Evolutionary conservation across 352 stramenopile species (phyloP), one percentile per base, ranked within the genome.

Genomic region (Plasmopara muralis): DNA sequence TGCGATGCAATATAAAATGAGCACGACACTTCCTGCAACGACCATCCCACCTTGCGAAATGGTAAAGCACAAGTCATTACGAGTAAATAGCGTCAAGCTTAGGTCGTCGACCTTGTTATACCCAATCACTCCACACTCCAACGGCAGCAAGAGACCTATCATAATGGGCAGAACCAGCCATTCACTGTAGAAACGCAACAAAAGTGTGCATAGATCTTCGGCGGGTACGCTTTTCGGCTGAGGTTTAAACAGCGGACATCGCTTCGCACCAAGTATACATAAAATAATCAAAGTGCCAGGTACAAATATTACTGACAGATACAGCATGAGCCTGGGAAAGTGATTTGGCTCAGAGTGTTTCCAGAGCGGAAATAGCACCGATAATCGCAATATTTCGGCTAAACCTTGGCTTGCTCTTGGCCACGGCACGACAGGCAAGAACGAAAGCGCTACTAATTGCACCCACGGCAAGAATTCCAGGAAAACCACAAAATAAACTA

Each of bases 231-330:
- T 51, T 41, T 60, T 70, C 0, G 74, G 74, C 46, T 87, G 74
- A 0, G 75, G 72, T 46, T 87, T 87, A 53, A 87, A 35, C 20
- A 88, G 42, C 9, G 77, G 71, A 34, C 85, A 86, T 15, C 72
- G 46, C 47, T 81, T 80, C 13, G 47, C 31, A 1, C 77, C 75
- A 2, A 83, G 43, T 5, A 70, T 6, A 42, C 64, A 74, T 0
- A 63, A 53, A 8, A 70, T 0, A 1, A 74, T 4, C 6, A 83
- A 50, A 9, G 65, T 37, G 0, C 49, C 69, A 9, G 71, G 73
- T 4, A 81, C 65, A n/a, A 69, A 69, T 9, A 47, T 67, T 1
- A 74, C 41, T 2, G 69, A 68, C 15, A 60, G n/a, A 43, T 81
- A 88, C 29, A 88, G 55, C 28, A 66, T 43, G 1, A 45, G 35